Conservation (phyloP, 352 stramenopile genomes). For the Stramenopiles sp. region DNA sequence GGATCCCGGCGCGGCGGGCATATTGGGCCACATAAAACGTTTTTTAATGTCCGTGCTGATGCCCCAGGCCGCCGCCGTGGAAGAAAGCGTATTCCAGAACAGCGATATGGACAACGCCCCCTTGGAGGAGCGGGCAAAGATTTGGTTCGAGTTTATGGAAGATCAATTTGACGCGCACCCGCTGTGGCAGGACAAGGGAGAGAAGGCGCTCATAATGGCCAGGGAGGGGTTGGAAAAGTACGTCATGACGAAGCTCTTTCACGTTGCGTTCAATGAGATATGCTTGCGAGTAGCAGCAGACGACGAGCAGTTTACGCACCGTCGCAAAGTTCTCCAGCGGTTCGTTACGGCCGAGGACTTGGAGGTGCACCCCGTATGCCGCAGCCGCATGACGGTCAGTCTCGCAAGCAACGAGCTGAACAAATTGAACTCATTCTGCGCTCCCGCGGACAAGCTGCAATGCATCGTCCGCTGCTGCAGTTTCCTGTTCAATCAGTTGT, state of each 20-base stretch:
- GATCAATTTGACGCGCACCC: neutral
- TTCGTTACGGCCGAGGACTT: conserved; percentile 62
- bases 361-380: conserved; percentile 34
- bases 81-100: neutral
- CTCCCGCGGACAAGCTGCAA: conserved; percentile 59
- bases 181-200: neutral
- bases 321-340: conserved; percentile 39
- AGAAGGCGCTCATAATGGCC: neutral
- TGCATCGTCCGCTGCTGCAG: conserved; percentile 45
- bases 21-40: conserved; percentile 8
- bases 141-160: conserved; percentile 14
- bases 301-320: conserved; percentile 31
- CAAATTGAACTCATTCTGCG: conserved; percentile 30
- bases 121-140: neutral
- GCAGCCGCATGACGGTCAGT: conserved; percentile 15
- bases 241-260: conserved; percentile 64
- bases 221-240: conserved; percentile 48
- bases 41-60: conserved; percentile 13
- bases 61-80: neutral
- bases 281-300: conserved; percentile 29
- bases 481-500: conserved; percentile 42
- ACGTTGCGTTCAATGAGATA: conserved; percentile 29
- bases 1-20: neutral
- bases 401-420: conserved; percentile 28
- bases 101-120: conserved; percentile 1